These are phyloP conservation scores for Pichia heedii DNA, from an alignment of 805 yeast genomes.

Conservation along the genomic window DNA sequence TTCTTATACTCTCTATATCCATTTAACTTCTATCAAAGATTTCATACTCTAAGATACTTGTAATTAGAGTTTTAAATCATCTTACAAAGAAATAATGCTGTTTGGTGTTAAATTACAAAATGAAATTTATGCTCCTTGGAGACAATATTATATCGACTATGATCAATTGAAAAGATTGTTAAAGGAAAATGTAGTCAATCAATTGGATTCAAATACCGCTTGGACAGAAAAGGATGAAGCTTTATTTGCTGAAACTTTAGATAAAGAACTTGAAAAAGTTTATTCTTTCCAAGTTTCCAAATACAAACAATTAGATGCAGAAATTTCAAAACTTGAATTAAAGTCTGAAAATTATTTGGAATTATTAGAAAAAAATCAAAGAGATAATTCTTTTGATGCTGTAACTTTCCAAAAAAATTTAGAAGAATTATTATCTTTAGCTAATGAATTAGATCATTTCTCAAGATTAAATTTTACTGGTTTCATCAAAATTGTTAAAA, in stretches of 20 bases:
- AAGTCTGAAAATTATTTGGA: slow-evolving; percentile 37
- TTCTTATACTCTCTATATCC: too few species aligned
- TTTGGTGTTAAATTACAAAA: slow-evolving; percentile 77
- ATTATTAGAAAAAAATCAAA: slow-evolving; percentile 14
- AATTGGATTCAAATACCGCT: slow-evolving; percentile 15
- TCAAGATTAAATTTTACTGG: slow-evolving; percentile 92
- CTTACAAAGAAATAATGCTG: too few species aligned
- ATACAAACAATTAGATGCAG: slow-evolving; percentile 58
- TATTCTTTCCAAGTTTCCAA: slow-evolving; percentile 61
- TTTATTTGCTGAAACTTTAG: slow-evolving; percentile 56
- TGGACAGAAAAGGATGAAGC: slow-evolving; percentile 73
- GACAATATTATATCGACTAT: slow-evolving; percentile 58
- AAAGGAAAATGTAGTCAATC: slow-evolving; percentile 50
- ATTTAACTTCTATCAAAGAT: too few species aligned
- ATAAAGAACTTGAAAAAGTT: slow-evolving; percentile 66
- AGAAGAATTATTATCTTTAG: slow-evolving; percentile 63
- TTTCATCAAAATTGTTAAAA: slow-evolving; percentile 86
- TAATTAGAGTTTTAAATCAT: too few species aligned
- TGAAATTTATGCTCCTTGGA: slow-evolving; percentile 88
- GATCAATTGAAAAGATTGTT: slow-evolving; percentile 55
- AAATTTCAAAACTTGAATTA: slow-evolving; percentile 55
- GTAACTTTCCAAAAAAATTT: slow-evolving; percentile 53
- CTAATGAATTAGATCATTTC: slow-evolving; percentile 84
- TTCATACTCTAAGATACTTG: too few species aligned
- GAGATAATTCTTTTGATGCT: slow-evolving; percentile 42